These are phyloP conservation scores for Secale cereale DNA, from an alignment of 176 grass and related monocot genomes.

Conservation along the genomic window DNA sequence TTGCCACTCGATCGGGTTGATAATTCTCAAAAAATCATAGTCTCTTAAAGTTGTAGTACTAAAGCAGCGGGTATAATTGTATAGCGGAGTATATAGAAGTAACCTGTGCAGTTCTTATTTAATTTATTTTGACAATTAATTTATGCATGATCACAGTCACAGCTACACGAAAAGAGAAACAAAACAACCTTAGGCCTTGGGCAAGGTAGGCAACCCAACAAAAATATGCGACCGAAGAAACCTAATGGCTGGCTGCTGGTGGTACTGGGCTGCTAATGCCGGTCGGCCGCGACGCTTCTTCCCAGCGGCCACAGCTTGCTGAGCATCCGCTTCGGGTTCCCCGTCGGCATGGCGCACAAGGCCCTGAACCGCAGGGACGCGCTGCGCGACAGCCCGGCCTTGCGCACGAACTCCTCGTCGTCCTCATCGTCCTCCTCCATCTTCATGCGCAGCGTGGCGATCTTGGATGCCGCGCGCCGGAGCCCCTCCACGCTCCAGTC, in stretches of 20 bases:
- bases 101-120: conserved; percentile 35
- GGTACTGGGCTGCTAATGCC: conserved; percentile 21
- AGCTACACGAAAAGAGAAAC: conserved; percentile 24
- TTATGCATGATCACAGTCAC: conserved; percentile 11
- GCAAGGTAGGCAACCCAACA: conserved; percentile 9
- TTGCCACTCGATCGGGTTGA: neutral
- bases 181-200: conserved; percentile 22
- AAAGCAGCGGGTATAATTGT: too few species aligned
- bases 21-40: neutral
- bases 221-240: neutral
- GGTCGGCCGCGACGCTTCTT: conserved; percentile 47
- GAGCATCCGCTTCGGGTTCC: conserved; percentile 73
- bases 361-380: conserved; percentile 72
- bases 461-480: conserved; percentile 64
- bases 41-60: too few species aligned
- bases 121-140: conserved; percentile 31
- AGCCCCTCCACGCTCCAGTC: conserved; percentile 65
- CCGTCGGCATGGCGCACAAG: conserved; percentile 76
- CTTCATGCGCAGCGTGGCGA: conserved; percentile 87
- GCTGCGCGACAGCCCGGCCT: conserved; percentile 55
- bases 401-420: conserved; percentile 58
- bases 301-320: conserved; percentile 72
- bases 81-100: neutral
- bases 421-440: conserved; percentile 64
- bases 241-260: conserved; percentile 18